phyloP scores from a whole-genome alignment of 1,284 basidiomycete species.

The Microbotryum scabiosae region DNA sequence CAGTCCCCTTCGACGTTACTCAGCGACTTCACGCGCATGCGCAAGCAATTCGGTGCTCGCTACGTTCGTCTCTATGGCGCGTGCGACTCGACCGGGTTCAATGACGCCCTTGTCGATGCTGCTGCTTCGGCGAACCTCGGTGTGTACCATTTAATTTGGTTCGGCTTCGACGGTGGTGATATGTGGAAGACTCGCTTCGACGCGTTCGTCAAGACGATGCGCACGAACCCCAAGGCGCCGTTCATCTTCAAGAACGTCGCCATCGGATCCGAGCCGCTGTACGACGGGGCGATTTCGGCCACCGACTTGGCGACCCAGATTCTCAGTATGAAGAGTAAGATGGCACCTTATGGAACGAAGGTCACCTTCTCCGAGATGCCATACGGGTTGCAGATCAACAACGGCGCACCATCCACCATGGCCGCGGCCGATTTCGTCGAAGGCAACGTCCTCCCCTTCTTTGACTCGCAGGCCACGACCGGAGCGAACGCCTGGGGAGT shows the following conservation, averaged over 20 bases:
- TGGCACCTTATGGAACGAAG: constrained; percentile 52
- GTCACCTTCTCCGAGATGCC: constrained; percentile 49
- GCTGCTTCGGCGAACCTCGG: constrained; percentile 62
- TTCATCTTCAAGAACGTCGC: constrained; percentile 59
- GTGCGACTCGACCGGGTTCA: constrained; percentile 48
- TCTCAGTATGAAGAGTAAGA: constrained; percentile 46
- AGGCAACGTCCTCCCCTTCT: constrained; percentile 64
- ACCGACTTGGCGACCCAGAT: constrained; percentile 53
- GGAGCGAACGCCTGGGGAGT: constrained; percentile 57
- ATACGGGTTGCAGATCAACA: constrained; percentile 49
- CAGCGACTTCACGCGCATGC: constrained; percentile 56
- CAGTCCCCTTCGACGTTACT: constrained; percentile 38
- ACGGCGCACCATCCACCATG: constrained; percentile 43
- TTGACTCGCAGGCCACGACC: constrained; percentile 52
- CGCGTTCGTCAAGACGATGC: constrained; percentile 50
- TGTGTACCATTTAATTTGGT: constrained; percentile 64
- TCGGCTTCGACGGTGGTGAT: constrained; percentile 48
- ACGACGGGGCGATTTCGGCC: constrained; percentile 52
- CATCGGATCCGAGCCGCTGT: constrained; percentile 67
- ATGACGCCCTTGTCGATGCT: constrained; percentile 57
- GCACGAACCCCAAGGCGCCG: constrained; percentile 54
- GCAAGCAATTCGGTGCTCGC: constrained; percentile 52
- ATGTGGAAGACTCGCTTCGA: constrained; percentile 53
- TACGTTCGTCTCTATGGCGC: constrained; percentile 63
- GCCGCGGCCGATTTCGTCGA: constrained; percentile 58